Evolutionary conservation across 2,329 filamentous ascomycete species (phyloP).

Genomic region (Fusarium sp.): DNA sequence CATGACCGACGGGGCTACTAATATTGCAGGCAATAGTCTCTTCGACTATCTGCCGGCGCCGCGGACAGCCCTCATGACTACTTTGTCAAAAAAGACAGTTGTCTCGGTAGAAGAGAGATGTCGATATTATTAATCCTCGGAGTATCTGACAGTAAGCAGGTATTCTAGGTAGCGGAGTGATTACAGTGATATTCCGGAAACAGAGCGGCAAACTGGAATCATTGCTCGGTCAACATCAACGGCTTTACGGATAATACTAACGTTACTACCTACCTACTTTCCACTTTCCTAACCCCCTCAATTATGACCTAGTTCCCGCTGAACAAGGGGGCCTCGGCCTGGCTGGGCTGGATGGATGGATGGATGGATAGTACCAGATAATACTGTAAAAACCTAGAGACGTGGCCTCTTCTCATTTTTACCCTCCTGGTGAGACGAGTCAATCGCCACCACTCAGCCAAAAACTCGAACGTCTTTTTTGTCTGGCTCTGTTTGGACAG

Average conservation of each 20-base stretch:
- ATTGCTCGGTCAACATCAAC: background rate
- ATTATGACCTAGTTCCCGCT: background rate
- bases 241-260: background rate
- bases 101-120: background rate
- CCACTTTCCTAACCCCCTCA: background rate
- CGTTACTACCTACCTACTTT: background rate
- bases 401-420: conserved; percentile 7
- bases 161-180: background rate
- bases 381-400: conserved; percentile 2
- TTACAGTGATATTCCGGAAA: background rate
- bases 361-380: background rate
- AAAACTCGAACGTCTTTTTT: background rate
- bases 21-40: background rate
- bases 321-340: background rate
- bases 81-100: background rate
- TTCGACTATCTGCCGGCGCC: background rate
- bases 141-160: conserved; percentile 14
- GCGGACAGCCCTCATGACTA: background rate
- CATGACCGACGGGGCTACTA: background rate
- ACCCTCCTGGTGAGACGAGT: conserved; percentile 7
- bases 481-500: background rate
- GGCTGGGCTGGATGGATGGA: conserved; percentile 5
- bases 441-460: conserved; percentile 29
- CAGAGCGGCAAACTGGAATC: background rate
- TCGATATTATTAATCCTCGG: conserved; percentile 21